Base-by-base conservation (phyloP, 73 alveolate species). In the Paramecium primaurelia region DNA sequence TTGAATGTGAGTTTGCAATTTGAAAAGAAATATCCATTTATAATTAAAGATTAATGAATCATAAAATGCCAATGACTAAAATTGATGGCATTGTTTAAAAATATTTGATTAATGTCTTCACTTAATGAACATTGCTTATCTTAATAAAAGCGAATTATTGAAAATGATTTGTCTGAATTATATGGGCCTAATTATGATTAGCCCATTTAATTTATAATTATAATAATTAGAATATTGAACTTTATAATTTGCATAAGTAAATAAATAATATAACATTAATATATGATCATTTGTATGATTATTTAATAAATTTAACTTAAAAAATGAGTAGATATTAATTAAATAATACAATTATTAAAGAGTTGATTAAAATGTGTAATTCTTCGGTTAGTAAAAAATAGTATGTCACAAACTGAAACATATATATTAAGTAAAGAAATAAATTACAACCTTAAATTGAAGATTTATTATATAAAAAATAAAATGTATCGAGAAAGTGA, bases 141-240 rank as follows among this genome's bases (percentile, higher is more conserved):
- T n/a, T 54, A 22, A 54, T 54, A 54, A 54, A 54, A 54, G 69
- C 84, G 84, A 64, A 54, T 54, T 2, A 54, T 8, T 64, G 84
- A 64, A 34, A 34, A 64, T 10, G 84, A 64, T 12, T 34, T 28
- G 28, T 64, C 84, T 34, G 18, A 34, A 64, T 64, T 64, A 12
- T 64, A 64, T 32, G 84, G 84, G 84, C 84, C 84, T 64, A 64
- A 32, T 64, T 64, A 25, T 28, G 84, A 64, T 32, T 64, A 64
- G 84, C 84, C 84, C 84, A 64, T 64, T 54, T 16, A 16, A 54
- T 54, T 54, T 54, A 54, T 54, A 18, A 54, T 54, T 3, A 54
- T 54, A n/a, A 54, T 54, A 16, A 54, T 54, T 54, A 4, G 11
- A 54, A 54, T 54, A 8, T 18, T 54, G 32, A 18, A 54, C 20